Evolutionary conservation across 495 filamentous ascomycete genomes (phyloP), one percentile per base, ranked within the genome.

Genomic region (Aspergillus incahuasiensis): DNA sequence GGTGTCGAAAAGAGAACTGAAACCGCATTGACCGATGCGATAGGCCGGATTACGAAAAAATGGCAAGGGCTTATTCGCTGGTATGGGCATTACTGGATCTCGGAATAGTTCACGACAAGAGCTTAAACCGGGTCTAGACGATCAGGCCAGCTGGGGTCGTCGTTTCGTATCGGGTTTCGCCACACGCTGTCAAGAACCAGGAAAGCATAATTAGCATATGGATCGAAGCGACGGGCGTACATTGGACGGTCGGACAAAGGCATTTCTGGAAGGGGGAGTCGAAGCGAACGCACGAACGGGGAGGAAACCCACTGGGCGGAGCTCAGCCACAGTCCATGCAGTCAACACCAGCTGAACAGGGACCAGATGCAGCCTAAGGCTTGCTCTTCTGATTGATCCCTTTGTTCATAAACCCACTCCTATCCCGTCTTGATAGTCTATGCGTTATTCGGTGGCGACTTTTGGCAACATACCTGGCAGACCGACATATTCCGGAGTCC

Each of bases 141-240:
- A 20, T 56, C 16, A 44, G 35, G 46, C 54, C 54, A 56, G 54
- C 54, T 56, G 54, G 54, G 46, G 46, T 56, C 22, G 32, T 42
- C 40, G 39, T 30, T 18, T 52, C 39, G 38, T 32, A 34, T 52
- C 49, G 25, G 25, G 25, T 3, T 22, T 52, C 22, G 49, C 49
- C 49, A 52, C 49, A 52, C 6, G 25, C 22, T 41, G 38, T 41
- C 21, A 24, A 42, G 38, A 25, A 38, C 15, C 9, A 50, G 24
- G 35, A 25, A 35, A 35, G 32, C 32, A 35, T 35, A 35, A 35
- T 11, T 5, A 19, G 46, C 8, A 19, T 34, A 46, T 46, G 43
- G 43, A n/a, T 18, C 30, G 20, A 51, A 51, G 22, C 35, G 34
- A 41, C 34, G 28, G 8, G 4, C 34, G 2, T 41, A 24, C 21